Percentiles rank a stretch among this genome's conserved stretches.
phyloP scores from a whole-genome alignment of 139 green algal genomes.

The Chlorella sp. region DNA sequence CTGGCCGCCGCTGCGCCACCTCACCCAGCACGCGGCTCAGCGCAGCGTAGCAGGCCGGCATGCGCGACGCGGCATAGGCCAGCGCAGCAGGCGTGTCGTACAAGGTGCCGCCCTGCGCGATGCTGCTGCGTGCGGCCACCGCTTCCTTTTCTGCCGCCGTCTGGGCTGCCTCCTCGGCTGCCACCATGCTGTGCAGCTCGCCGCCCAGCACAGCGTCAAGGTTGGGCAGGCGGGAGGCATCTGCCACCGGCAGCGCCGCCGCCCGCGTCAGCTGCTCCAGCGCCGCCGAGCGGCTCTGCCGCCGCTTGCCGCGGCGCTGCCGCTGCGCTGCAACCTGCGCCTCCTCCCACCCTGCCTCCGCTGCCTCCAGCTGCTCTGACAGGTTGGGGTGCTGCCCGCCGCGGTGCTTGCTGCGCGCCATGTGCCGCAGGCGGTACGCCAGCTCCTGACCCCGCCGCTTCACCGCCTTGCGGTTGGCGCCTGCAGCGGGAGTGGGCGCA shows the following conservation, averaged over 20 bases:
- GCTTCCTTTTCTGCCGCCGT: background rate
- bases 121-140: background rate
- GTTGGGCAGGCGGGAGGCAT: background rate
- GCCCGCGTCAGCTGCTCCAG: slow-evolving; percentile 9
- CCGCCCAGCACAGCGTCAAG: background rate
- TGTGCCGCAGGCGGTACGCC: slow-evolving; percentile 38
- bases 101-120: slow-evolving; percentile 4
- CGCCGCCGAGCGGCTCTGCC: slow-evolving; percentile 7
- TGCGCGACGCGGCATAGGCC: slow-evolving; percentile 47
- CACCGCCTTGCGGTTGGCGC: slow-evolving; percentile 36
- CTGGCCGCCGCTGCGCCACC: slow-evolving; percentile 28
- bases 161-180: slow-evolving; percentile 7
- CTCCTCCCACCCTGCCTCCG: background rate
- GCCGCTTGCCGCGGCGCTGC: slow-evolving; percentile 29
- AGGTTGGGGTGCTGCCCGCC: slow-evolving; percentile 50
- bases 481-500: background rate
- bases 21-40: slow-evolving; percentile 46
- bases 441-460: slow-evolving; percentile 34
- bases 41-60: slow-evolving; percentile 61
- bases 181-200: background rate
- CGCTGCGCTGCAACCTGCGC: background rate
- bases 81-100: slow-evolving; percentile 35
- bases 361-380: background rate
- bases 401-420: slow-evolving; percentile 46
- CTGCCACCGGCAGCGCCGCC: slow-evolving; percentile 1